Evolutionary conservation across 306 rosid genomes (phyloP), one percentile per base, ranked within the genome.

Genomic region (Malus sylvestris): DNA sequence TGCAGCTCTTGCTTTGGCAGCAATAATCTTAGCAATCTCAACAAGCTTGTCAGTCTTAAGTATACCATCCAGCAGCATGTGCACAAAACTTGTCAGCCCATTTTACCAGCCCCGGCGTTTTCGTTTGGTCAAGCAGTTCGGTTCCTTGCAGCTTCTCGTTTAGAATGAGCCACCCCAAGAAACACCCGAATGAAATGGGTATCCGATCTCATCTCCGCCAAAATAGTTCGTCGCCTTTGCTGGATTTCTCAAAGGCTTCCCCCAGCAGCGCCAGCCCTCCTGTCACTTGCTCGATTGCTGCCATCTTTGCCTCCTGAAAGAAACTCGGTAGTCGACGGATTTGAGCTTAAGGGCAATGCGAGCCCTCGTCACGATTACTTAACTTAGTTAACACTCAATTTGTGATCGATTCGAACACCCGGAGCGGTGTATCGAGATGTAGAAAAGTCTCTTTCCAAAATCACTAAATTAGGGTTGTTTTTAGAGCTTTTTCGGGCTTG

Each of bases 161-260:
- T 13, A 80, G 89, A 23, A 74, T 80, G 4, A 90, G 27, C 96
- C 89, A 88, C 11, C 83, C 91, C 76, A 91, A 68, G 59, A 27
- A 59, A 76, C 84, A 7, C 19, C 97, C 97, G 15, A 89, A 76
- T 10, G 89, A 88, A 75, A 90, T 86, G 23, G 62, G 60, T 61
- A 83, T 29, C 91, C 97, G 60, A 89, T 76, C 51, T 66, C 73
- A 61, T 83, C 86, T 10, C 93, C 93, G 0, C 93, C 85, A 2
- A 88, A 89, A 68, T 85, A 91, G 4, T 1, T 1, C 49, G 75
- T 85, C 83, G 13, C 95, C 90, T 80, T 82, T 81, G 86, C 92
- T 85, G 9, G 42, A 30, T 7, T 72, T 84, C 6, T 38, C 65
- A 30, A 80, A 86, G 0, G 82, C 93, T 27, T 84, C 86, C 62